A percentile compares a stretch with the other conserved stretches of the same genome.
These are phyloP conservation scores for Lecanosticta acicola DNA, from an alignment of 2,329 filamentous ascomycete species.

Conservation along the genomic window DNA sequence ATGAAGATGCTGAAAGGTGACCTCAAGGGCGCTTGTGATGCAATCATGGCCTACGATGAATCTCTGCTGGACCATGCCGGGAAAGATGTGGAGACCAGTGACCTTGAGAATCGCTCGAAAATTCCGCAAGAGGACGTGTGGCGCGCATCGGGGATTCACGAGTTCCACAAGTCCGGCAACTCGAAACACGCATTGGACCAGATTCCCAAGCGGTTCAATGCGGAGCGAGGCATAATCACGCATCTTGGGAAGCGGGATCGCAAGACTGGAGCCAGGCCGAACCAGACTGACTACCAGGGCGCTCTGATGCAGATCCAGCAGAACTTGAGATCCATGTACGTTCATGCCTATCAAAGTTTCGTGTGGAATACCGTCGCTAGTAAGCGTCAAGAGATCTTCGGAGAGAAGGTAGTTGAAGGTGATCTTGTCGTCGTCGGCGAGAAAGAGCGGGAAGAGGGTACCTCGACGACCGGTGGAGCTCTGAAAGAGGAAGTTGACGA, in stretches of 20 bases:
- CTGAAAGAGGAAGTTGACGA: conserved; percentile 46
- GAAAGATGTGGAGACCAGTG: conserved; percentile 33
- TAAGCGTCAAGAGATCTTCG: conserved; percentile 71
- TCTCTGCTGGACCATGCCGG: conserved; percentile 55
- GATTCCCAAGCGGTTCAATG: conserved; percentile 74
- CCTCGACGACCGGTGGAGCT: conserved; percentile 29
- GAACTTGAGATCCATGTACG: conserved; percentile 84
- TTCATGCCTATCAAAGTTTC: conserved; percentile 91
- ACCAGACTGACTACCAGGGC: conserved; percentile 67
- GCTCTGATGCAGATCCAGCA: conserved; percentile 75
- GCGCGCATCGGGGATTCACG: conserved; percentile 71
- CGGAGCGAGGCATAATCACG: conserved; percentile 71
- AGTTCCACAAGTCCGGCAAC: conserved; percentile 57
- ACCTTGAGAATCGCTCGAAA: conserved; percentile 4
- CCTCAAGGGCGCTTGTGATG: conserved; percentile 71
- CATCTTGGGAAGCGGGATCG: conserved; percentile 55
- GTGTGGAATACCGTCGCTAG: conserved; percentile 88
- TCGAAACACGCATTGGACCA: conserved; percentile 53
- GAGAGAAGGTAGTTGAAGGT: conserved; percentile 68
- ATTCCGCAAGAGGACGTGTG: conserved; percentile 69
- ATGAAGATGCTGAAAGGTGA: conserved; percentile 76
- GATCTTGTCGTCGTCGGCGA: conserved; percentile 71
- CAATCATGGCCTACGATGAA: conserved; percentile 68
- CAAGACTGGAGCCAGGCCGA: conserved; percentile 42
- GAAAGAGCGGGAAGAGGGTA: conserved; percentile 44